Evolutionary conservation across 495 filamentous ascomycete genomes (phyloP).

Genomic region (Neurospora sp.): DNA sequence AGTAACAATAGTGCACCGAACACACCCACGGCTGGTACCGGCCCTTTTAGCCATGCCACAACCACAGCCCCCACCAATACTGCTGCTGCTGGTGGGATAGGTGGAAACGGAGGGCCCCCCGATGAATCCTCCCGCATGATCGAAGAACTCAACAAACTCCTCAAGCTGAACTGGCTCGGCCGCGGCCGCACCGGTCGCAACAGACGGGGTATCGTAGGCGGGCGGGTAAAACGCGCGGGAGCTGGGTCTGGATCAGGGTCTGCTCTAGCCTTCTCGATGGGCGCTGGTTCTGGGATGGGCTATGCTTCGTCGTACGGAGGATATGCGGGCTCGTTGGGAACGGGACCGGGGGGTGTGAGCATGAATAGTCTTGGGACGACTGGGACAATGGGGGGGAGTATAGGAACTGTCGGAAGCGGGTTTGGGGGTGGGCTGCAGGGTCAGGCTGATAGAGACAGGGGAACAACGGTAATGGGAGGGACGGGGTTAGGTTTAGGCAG

Average conservation of each 20-base stretch:
- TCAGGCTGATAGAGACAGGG: background rate
- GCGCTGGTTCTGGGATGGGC: background rate
- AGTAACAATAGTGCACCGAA: background rate
- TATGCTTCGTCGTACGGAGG: background rate
- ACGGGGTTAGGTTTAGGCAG: background rate
- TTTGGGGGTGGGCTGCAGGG: background rate
- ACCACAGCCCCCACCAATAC: background rate
- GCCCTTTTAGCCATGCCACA: constrained; percentile 15
- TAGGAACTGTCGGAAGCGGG: background rate
- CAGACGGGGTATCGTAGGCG: constrained; percentile 71
- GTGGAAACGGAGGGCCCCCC: constrained; percentile 5
- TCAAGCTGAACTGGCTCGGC: constrained; percentile 96
- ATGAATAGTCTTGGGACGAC: background rate
- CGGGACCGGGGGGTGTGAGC: background rate
- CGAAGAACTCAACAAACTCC: constrained; percentile 67
- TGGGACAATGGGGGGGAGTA: background rate
- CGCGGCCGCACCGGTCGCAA: constrained; percentile 84
- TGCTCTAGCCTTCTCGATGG: background rate
- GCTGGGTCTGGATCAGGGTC: background rate
- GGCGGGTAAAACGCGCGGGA: constrained; percentile 25
- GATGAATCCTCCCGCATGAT: constrained; percentile 73
- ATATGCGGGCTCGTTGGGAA: background rate
- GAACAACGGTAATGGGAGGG: background rate
- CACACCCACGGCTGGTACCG: background rate
- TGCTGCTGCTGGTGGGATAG: background rate